Base-by-base conservation (phyloP, 139 green algal species). In the Coelastrella sp. region DNA sequence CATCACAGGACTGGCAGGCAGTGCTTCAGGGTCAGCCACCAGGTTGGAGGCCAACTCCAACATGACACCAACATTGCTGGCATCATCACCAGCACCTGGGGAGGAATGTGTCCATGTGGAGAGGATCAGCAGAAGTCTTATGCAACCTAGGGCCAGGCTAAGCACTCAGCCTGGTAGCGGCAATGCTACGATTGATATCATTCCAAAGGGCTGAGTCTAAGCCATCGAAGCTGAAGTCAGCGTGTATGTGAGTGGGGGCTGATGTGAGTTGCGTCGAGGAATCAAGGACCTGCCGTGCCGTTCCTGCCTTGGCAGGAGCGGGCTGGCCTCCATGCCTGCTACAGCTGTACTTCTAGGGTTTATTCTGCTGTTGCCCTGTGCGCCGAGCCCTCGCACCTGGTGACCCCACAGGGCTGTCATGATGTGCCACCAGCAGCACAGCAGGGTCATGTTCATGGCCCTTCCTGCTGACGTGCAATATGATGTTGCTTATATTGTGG, bases 401-500 rank as follows among this genome's bases (percentile, higher is more conserved):
- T 7, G 87, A 91, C 35, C 78, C 68, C 27, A 91, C 87, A 4
- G 87, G 87, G 61, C 75, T 85, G 78, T 91, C 87, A 68, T 91
- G 87, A 49, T 91, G 87, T 17, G 87, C 87, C 61, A 91, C 87
- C 59, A 91, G 22, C 87, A 91, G 57, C 25, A 91, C 87, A 7
- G 87, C 87, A 20, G 87, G 87, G 20, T 61, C 24, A 61, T 76
- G 63, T 63, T 85, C 87, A 27, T n/a, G 60, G 11, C 78, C 87
- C 27, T 72, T 74, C 22, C 35, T 83, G 60, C 61, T 81, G 35
- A 91, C 24, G 15, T 87, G 78, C 78, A 91, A 78, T 8, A 87
- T 79, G 60, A 91, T 87, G 78, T 91, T 91, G 61, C 61, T 91
- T 61, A 91, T 87, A 63, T 91, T 91, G 65, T 87, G 87, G 74